Base-by-base conservation (phyloP, 441 rosid species). In the Adansonia gregorii region DNA sequence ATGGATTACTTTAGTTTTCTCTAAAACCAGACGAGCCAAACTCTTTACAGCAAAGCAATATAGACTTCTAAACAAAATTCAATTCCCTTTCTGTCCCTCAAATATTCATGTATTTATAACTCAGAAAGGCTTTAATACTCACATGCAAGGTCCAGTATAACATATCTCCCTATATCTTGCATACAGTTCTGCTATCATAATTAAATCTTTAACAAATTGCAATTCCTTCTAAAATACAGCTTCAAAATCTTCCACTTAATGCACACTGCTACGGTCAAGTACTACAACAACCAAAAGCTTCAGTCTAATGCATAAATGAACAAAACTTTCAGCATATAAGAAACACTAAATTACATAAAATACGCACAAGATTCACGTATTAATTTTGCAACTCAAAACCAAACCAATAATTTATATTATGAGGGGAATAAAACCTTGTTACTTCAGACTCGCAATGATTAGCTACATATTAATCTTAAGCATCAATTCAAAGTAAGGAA, bases 401-500 rank as follows among this genome's bases (percentile, higher is more conserved):
- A 56, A 58, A 60, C 24, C 9, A 72, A 55, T 72, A 17, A 55
- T 46, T 11, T 22, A 48, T 15, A n/a, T 8, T 15, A 46, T 60
- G 35, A 60, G 19, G 20, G 3, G 41, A 19, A 52, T 11, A 51
- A 51, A 35, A n/a, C 35, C 9, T 11, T 31, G 51, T 12, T 17
- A 75, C 43, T 65, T 65, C 4, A 1, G 2, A 76, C 60, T 52
- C 65, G 12, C 52, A 35, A 76, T 52, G 4, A 54, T 6, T 51
- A 76, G 7, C 41, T 65, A 54, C n/a, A 60, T 20, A 52, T 35
- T 35, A 35, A 35, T 39, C 78, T 66, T 39, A 76, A 51, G 39
- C 52, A 76, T 76, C 27, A 35, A 66, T 10, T 52, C 60, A 17
- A 63, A 35, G 41, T 66, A 74, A 48, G 27, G 20, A 78, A 59